These are phyloP conservation scores for Penicillium thymicola DNA, from an alignment of 2,329 filamentous ascomycete genomes.

Conservation along the genomic window DNA sequence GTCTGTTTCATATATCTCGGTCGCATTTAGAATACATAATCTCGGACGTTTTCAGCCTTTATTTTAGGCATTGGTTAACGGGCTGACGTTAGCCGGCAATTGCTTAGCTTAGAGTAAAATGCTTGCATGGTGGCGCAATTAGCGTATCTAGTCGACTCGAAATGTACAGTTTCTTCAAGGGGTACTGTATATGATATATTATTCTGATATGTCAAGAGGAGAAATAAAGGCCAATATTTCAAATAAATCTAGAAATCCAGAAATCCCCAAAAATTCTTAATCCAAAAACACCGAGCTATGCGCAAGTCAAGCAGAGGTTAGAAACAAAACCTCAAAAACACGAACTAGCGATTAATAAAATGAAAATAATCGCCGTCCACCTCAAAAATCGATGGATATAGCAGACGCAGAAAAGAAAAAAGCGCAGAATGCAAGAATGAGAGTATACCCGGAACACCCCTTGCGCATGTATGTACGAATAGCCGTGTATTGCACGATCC, in stretches of 20 bases:
- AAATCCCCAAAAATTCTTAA: not conserved
- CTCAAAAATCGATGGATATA: not conserved
- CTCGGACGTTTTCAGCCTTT: not conserved
- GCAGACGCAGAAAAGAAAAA: not conserved
- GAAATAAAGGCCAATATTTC: not conserved
- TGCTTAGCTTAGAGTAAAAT: constrained; percentile 4
- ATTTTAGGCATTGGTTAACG: constrained; percentile 1
- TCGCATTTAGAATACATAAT: not conserved
- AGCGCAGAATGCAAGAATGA: not conserved
- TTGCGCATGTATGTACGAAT: not conserved
- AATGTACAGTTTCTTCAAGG: not conserved
- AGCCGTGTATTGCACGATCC: not conserved
- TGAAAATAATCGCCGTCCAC: not conserved
- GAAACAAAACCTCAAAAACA: not conserved
- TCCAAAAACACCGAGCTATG: constrained; percentile 23
- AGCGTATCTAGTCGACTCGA: not conserved
- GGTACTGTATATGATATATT: constrained; percentile 2
- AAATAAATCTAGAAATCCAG: not conserved
- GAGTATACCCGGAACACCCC: not conserved
- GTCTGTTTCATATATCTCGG: not conserved
- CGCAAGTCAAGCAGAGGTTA: constrained; percentile 6
- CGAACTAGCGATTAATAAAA: not conserved
- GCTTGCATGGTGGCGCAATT: constrained; percentile 9
- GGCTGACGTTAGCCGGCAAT: constrained; percentile 9
- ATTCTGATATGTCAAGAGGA: constrained; percentile 2